These are phyloP conservation scores for Aspergillus incahuasiensis DNA, from an alignment of 495 filamentous ascomycete species.

Conservation along the genomic window DNA sequence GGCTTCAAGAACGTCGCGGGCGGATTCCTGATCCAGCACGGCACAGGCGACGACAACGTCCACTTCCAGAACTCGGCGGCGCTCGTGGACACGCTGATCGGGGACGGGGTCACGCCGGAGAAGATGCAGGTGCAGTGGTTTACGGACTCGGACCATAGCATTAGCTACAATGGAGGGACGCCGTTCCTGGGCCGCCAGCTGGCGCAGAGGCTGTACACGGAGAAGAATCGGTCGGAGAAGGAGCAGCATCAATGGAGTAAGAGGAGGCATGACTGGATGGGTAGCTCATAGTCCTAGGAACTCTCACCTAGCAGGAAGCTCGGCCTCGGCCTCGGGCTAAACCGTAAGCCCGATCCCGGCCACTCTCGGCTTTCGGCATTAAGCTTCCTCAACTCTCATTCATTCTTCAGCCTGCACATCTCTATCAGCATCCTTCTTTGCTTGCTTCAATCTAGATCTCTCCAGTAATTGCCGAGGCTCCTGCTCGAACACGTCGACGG, in stretches of 20 bases:
- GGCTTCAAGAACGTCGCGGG: slow-evolving; percentile 16
- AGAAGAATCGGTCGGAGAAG: slow-evolving; percentile 10
- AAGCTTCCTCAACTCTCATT: background rate
- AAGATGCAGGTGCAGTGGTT: slow-evolving; percentile 21
- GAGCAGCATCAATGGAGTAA: slow-evolving; percentile 16
- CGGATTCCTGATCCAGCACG: slow-evolving; percentile 19
- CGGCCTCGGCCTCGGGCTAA: background rate
- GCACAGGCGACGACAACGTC: slow-evolving; percentile 21
- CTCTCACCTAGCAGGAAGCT: background rate
- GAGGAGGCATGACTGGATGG: background rate
- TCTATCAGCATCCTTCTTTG: too few relatives aligned
- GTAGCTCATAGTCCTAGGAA: too few relatives aligned
- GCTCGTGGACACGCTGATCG: slow-evolving; percentile 16
- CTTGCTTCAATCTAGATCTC: too few relatives aligned
- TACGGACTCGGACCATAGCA: slow-evolving; percentile 20
- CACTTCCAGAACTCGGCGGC: slow-evolving; percentile 21
- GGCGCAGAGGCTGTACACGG: slow-evolving; percentile 11
- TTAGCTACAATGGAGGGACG: slow-evolving; percentile 13
- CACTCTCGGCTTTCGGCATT: too few relatives aligned
- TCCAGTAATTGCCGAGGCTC: too few relatives aligned
- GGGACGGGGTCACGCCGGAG: slow-evolving; percentile 12
- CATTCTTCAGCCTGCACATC: background rate
- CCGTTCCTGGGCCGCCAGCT: slow-evolving; percentile 17
- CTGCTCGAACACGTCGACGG: too few relatives aligned
- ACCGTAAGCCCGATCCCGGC: background rate